Evolutionary conservation across 164 flowering plant genomes (phyloP).

Genomic region (Paratinospora sagittata): DNA sequence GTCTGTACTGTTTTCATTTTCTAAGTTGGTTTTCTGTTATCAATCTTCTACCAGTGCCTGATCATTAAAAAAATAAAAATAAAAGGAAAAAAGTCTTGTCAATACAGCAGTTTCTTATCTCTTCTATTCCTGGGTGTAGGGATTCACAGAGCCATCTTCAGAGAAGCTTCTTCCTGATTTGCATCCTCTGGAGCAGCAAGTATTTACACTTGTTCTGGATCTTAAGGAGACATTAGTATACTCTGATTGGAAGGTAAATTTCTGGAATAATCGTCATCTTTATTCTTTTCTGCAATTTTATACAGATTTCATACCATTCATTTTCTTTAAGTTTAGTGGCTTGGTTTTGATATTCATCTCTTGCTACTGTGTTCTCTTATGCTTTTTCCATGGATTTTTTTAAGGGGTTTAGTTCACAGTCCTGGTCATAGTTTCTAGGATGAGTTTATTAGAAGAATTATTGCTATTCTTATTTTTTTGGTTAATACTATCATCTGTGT

Average conservation of each 20-base stretch:
- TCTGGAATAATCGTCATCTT: background rate
- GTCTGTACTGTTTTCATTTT: slow-evolving; percentile 30
- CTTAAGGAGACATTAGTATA: slow-evolving; percentile 79
- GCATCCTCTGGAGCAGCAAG: slow-evolving; percentile 74
- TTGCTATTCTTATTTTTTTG: too few species aligned
- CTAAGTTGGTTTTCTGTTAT: background rate
- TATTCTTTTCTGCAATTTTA: background rate
- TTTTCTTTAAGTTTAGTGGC: background rate
- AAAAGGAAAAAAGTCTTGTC: background rate
- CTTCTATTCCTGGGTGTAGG: slow-evolving; percentile 31
- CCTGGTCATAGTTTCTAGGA: background rate
- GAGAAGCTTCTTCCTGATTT: slow-evolving; percentile 96
- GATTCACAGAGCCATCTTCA: slow-evolving; percentile 76
- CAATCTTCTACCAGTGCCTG: background rate
- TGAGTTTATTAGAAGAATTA: too few species aligned
- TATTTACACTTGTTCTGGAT: slow-evolving; percentile 90
- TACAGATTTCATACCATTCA: background rate
- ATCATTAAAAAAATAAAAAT: background rate
- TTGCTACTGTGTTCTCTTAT: background rate
- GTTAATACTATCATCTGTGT: background rate
- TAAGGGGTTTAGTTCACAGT: background rate
- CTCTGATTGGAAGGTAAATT: slow-evolving; percentile 80
- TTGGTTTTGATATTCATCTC: background rate
- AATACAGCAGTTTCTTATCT: background rate
- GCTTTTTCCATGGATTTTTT: background rate